Evolutionary conservation across 2,329 filamentous ascomycete genomes (phyloP).

Genomic region (Myriosclerotinia curreyana): DNA sequence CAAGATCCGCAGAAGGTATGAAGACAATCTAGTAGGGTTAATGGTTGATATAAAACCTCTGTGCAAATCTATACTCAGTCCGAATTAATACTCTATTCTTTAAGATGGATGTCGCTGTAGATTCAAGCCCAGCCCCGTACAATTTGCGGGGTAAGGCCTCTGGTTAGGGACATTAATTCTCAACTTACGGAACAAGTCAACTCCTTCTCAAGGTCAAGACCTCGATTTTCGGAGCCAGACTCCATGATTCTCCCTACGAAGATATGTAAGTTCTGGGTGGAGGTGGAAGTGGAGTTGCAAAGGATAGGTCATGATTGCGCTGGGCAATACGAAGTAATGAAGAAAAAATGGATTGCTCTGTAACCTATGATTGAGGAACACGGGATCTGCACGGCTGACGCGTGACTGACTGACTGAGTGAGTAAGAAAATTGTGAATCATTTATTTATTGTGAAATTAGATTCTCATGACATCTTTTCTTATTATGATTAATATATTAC

Average conservation of each 20-base stretch:
- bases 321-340: conserved; percentile 10
- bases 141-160: conserved; percentile 9
- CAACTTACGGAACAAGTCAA: conserved; percentile 84
- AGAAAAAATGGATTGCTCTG: conserved; percentile 20
- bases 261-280: conserved; percentile 11
- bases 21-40: conserved; percentile 88
- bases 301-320: conserved; percentile 23
- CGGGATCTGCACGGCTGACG: background rate
- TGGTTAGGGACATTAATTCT: conserved; percentile 6
- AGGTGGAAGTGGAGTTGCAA: conserved; percentile 17
- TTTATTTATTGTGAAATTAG: no score
- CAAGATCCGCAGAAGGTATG: conserved; percentile 97
- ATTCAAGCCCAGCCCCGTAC: conserved; percentile 3
- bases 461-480: no score
- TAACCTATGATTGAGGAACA: conserved; percentile 13
- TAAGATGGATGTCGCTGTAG: conserved; percentile 5
- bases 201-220: conserved; percentile 82
- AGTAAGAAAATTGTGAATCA: no score
- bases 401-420: no score
- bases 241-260: conserved; percentile 37
- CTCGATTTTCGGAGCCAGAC: conserved; percentile 50
- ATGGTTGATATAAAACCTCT: conserved; percentile 85
- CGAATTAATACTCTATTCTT: background rate
- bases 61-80: conserved; percentile 74
- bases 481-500: no score